Base-by-base conservation (phyloP, 352 stramenopile genomes). In the Pythium coloratum region DNA sequence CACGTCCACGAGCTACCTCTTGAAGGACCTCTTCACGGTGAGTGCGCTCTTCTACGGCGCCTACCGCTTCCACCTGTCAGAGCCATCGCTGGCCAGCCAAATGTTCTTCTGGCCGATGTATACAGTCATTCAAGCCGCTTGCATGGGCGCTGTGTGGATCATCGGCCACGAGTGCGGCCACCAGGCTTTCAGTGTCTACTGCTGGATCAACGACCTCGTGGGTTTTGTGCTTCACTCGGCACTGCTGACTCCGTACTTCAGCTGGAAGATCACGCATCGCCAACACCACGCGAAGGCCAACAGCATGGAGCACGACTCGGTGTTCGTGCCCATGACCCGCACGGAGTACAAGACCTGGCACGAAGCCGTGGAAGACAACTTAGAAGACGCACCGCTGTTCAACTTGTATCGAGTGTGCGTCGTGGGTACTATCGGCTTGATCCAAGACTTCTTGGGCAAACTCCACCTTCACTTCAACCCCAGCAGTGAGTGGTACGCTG, bases 201-300 rank as follows among this genome's bases (percentile, higher is more conserved):
- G 99, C 78, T 77, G 85, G 0, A 86, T 98, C 32, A 99, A 99
- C 81, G 97, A 99, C 73, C 55, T 90, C 44, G 89, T 99, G 53
- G 97, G 97, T 6, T 96, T 98, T 69, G 76, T 99, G 61, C 80
- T 98, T 38, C 97, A 99, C 84, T 98, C 97, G 72, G 86, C 89
- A 30, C 81, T 99, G 38, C 86, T 99, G 30, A 96, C 99, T 66
- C 97, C 97, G 8, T 99, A 99, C 92, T 98, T 99, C 89, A 97
- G 90, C 59, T 99, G 97, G 97, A 90, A 97, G 68, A 91, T 97
- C 75, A 97, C 90, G 46, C 96, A 99, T 84, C 94, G 93, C 49
- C 89, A 97, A 38, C 95, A 99, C 81, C 96, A 98, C 83, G 98
- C 97, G 59, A 95, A 98, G 82, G 96, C 97, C 49, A 93, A 89